phyloP scores from a whole-genome alignment of 768 basidiomycete species.

The Clitopilus passeckerianus region DNA sequence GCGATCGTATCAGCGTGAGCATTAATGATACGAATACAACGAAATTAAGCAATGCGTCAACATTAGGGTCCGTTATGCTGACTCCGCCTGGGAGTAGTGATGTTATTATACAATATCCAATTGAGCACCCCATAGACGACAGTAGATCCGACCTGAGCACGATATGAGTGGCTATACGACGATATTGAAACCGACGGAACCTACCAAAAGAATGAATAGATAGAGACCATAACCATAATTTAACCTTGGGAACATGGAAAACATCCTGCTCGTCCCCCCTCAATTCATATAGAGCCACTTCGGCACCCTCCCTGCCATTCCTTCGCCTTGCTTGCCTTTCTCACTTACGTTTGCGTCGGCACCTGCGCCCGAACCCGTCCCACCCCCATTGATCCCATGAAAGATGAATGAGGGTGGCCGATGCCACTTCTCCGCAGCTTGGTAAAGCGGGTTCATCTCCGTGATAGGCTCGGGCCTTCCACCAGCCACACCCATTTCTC shows the following conservation, averaged over 20 bases:
- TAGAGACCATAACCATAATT: background rate
- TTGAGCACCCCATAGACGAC: background rate
- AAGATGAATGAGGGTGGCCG: conserved; percentile 8
- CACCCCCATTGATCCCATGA: background rate
- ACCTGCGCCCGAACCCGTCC: background rate
- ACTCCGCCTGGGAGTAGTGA: background rate
- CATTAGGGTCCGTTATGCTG: background rate
- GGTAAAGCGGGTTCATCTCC: conserved; percentile 9
- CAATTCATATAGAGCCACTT: background rate
- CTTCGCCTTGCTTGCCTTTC: background rate
- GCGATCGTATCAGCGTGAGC: background rate
- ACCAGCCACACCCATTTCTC: background rate
- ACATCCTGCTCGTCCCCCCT: background rate
- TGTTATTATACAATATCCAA: background rate
- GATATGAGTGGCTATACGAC: background rate
- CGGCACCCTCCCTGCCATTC: background rate
- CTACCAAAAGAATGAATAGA: background rate
- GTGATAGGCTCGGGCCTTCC: background rate
- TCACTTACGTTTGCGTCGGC: background rate
- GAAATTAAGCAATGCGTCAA: background rate
- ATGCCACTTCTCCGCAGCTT: conserved; percentile 8
- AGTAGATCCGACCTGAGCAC: background rate
- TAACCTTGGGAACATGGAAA: too few species aligned
- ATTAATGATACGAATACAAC: background rate
- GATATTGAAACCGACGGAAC: background rate